Conservation (phyloP, 257 asterid genomes). For the Scutellaria barbata region DNA sequence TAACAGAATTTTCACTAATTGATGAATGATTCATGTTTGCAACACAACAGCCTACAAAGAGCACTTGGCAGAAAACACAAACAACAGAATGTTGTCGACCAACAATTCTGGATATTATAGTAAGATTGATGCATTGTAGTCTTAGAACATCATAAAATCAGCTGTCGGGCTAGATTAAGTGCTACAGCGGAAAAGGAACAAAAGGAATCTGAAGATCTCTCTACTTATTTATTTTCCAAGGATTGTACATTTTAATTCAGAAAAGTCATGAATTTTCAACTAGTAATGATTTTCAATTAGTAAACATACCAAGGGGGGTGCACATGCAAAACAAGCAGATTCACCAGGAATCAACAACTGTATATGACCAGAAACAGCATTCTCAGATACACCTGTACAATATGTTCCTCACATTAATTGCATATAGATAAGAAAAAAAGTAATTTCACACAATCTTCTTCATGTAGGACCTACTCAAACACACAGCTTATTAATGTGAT, state of each 20-base stretch:
- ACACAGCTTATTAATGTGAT: slow-evolving; percentile 22
- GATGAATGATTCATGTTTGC: slow-evolving; percentile 17
- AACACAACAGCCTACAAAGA: slow-evolving; percentile 27
- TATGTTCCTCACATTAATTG: slow-evolving; percentile 31
- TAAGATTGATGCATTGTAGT: not conserved
- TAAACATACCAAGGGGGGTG: slow-evolving; percentile 90
- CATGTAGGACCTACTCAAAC: slow-evolving; percentile 17
- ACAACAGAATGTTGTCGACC: slow-evolving; percentile 12
- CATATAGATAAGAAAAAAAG: slow-evolving; percentile 19
- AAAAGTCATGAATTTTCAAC: slow-evolving; percentile 11
- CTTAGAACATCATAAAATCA: slow-evolving; percentile 7
- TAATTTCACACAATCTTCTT: slow-evolving; percentile 9
- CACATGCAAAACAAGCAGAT: slow-evolving; percentile 99
- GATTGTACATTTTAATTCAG: slow-evolving; percentile 12
- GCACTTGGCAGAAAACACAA: slow-evolving; percentile 12
- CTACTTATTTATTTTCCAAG: slow-evolving; percentile 4
- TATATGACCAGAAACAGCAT: slow-evolving; percentile 98
- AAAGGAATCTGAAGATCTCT: slow-evolving; percentile 19
- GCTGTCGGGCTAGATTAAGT: not conserved
- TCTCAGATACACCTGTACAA: slow-evolving; percentile 87
- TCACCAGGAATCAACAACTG: slow-evolving; percentile 96
- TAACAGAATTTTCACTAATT: slow-evolving; percentile 34
- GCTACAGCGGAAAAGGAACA: not conserved
- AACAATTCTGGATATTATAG: slow-evolving; percentile 21
- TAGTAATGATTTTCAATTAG: slow-evolving; percentile 10